These are phyloP conservation scores for Naganishia kalamii DNA, from an alignment of 768 basidiomycete species.

Conservation along the genomic window DNA sequence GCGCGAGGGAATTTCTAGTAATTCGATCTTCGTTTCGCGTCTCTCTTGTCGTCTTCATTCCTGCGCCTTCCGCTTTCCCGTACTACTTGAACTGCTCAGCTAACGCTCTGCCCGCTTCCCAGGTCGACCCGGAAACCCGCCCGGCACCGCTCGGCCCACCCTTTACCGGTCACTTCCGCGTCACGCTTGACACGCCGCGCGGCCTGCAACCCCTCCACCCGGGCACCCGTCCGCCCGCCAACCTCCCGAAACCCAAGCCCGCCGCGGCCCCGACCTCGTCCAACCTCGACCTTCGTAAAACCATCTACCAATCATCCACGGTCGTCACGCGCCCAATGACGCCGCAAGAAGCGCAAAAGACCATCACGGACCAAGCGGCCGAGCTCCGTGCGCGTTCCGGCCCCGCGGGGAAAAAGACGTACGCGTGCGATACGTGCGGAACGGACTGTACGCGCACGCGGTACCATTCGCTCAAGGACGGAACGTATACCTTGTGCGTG, in stretches of 20 bases:
- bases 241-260: conserved; percentile 64
- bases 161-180: conserved; percentile 97
- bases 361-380: conserved; percentile 50
- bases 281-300: conserved; percentile 72
- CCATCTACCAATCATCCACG: conserved; percentile 79
- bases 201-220: conserved; percentile 79
- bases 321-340: conserved; percentile 62
- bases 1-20: too few relatives aligned
- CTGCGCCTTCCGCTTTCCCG: too few relatives aligned
- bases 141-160: conserved; percentile 92
- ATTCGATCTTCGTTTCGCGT: too few relatives aligned
- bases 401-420: conserved; percentile 34
- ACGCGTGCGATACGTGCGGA: conserved; percentile 89
- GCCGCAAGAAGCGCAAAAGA: conserved; percentile 58
- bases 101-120: not conserved
- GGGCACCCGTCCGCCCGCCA: conserved; percentile 46
- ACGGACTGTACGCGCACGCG: conserved; percentile 81
- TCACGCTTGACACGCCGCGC: conserved; percentile 91
- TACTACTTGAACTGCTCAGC: not conserved
- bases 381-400: conserved; percentile 42
- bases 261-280: conserved; percentile 52
- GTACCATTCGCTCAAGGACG: conserved; percentile 88
- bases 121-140: conserved; percentile 96
- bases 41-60: too few relatives aligned
- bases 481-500: conserved; percentile 81